A percentile compares a stretch with the other conserved stretches of the same genome.
These are phyloP conservation scores for Mycena sp. DNA, from an alignment of 1,284 basidiomycete genomes.

Conservation along the genomic window DNA sequence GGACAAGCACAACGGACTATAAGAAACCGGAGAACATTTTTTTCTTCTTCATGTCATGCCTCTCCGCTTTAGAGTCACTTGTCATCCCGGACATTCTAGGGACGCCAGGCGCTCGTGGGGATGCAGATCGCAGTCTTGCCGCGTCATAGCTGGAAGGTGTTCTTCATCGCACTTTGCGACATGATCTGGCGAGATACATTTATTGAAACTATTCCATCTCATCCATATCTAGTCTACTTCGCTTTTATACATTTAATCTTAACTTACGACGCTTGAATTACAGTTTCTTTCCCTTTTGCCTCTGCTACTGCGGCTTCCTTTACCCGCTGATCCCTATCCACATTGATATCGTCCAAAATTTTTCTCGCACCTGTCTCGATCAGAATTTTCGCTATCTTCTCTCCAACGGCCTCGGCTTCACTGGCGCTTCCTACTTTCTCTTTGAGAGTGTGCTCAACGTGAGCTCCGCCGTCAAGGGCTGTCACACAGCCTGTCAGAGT, in stretches of 20 bases:
- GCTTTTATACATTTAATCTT: no score
- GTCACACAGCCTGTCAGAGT: slow-evolving; percentile 83
- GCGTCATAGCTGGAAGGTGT: slow-evolving; percentile 19
- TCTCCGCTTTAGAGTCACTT: slow-evolving; percentile 35
- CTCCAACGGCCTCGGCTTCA: slow-evolving; percentile 78
- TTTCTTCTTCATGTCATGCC: slow-evolving; percentile 11
- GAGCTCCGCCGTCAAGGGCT: slow-evolving; percentile 72
- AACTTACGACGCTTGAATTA: neutral
- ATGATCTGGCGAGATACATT: slow-evolving; percentile 30
- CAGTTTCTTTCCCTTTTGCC: neutral
- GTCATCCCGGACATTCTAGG: slow-evolving; percentile 17
- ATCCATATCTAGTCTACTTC: no score
- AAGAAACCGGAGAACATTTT: slow-evolving; percentile 1
- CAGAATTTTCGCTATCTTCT: slow-evolving; percentile 68
- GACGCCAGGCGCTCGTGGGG: slow-evolving; percentile 32
- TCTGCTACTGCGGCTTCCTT: slow-evolving; percentile 2
- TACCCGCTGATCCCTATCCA: neutral
- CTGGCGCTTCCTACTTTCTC: slow-evolving; percentile 61
- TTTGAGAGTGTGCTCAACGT: slow-evolving; percentile 74
- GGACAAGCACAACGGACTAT: neutral
- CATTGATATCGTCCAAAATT: slow-evolving; percentile 81
- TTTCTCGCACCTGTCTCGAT: slow-evolving; percentile 76
- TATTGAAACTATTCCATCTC: no score
- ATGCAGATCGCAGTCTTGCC: slow-evolving; percentile 27
- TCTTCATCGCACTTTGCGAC: slow-evolving; percentile 7